Evolutionary conservation across 345 rosid species (phyloP).

Genomic region (Melastoma malabathricum): DNA sequence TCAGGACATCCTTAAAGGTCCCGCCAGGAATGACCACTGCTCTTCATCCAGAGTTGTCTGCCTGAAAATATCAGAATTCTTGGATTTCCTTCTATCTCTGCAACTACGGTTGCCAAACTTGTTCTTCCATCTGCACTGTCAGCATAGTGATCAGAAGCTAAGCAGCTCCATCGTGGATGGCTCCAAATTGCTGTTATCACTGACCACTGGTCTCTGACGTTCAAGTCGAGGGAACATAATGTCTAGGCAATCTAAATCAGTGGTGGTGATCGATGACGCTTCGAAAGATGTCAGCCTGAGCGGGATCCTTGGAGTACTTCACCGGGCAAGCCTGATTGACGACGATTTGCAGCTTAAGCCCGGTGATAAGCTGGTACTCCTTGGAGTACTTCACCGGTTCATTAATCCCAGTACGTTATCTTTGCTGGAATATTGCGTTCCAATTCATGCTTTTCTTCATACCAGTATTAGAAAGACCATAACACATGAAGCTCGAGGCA

Average conservation of each 20-base stretch:
- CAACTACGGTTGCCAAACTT: no score
- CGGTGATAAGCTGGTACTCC: constrained; percentile 29
- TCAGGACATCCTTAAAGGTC: constrained; percentile 10
- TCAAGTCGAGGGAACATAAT: constrained; percentile 6
- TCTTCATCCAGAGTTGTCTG: not conserved
- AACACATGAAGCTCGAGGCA: not conserved
- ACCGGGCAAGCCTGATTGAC: no score
- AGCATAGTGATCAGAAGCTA: no score
- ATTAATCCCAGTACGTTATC: constrained; percentile 52
- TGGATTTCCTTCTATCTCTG: no score
- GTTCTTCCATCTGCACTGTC: no score
- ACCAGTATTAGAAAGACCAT: not conserved
- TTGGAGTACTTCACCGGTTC: constrained; percentile 46
- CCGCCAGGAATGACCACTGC: constrained; percentile 17
- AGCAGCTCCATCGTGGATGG: no score
- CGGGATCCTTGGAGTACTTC: constrained; percentile 15
- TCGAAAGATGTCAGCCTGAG: constrained; percentile 22
- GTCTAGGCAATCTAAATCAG: constrained; percentile 20
- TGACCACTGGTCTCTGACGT: no score
- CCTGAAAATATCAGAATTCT: not conserved
- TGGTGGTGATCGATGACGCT: constrained; percentile 41
- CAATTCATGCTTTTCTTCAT: constrained; percentile 11
- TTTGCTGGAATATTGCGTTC: constrained; percentile 25
- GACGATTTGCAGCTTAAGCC: constrained; percentile 28
- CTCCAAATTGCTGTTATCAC: no score